Evolutionary conservation across 345 rosid genomes (phyloP).

Genomic region (Eucalyptus shirleyi): DNA sequence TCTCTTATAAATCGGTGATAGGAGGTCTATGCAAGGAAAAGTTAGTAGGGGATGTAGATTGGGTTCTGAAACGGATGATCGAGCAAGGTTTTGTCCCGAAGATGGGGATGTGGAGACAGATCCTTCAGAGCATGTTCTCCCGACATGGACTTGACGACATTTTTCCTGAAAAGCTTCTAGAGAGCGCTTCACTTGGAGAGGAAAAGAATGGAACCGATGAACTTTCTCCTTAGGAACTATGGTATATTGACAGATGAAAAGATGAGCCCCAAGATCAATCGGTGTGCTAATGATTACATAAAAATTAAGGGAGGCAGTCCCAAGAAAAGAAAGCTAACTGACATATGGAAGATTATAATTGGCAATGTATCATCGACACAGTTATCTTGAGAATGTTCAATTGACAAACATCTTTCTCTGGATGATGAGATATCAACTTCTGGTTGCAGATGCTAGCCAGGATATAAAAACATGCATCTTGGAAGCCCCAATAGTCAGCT

Average conservation of each 20-base stretch:
- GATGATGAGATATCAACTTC: not conserved
- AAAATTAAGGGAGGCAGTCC: not conserved
- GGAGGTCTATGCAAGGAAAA: constrained; percentile 41
- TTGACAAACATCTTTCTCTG: not conserved
- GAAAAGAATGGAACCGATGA: not conserved
- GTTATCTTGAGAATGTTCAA: not conserved
- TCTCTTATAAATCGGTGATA: constrained; percentile 53
- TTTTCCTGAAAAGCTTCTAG: not conserved
- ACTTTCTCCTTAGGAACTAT: not conserved
- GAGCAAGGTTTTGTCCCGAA: constrained; percentile 69
- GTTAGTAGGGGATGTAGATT: constrained; percentile 42
- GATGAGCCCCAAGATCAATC: not conserved
- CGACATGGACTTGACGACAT: not conserved
- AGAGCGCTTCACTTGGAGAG: not conserved
- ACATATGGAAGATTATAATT: not conserved
- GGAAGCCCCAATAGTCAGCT: not conserved
- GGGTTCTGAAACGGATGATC: constrained; percentile 67
- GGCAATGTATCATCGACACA: not conserved
- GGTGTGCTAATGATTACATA: not conserved
- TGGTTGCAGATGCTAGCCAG: not conserved
- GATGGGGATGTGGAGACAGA: constrained; percentile 61
- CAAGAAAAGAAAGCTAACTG: not conserved
- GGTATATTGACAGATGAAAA: not conserved
- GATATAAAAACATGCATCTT: not conserved
- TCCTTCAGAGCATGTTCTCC: constrained; percentile 15